Evolutionary conservation across 768 basidiomycete species (phyloP).

Genomic region (Mycena haematopus): DNA sequence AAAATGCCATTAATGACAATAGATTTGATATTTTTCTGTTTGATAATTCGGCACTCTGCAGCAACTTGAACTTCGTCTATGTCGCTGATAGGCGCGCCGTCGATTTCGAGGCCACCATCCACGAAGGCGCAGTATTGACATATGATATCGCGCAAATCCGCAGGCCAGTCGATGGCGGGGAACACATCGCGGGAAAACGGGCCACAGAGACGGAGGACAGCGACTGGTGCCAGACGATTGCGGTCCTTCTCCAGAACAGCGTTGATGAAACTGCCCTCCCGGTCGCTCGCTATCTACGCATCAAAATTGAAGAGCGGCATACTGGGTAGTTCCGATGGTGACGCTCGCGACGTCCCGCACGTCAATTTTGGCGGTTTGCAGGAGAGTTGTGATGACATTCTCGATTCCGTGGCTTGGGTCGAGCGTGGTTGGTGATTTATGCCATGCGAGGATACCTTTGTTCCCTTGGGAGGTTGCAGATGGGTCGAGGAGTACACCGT

Average conservation of each 20-base stretch:
- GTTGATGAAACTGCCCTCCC: conserved; percentile 47
- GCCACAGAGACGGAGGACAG: conserved; percentile 61
- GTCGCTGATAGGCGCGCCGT: conserved; percentile 51
- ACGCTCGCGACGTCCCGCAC: conserved; percentile 48
- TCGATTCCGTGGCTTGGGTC: too few species aligned
- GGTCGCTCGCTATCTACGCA: not conserved
- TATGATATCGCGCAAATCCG: conserved; percentile 44
- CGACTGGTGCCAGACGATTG: conserved; percentile 54
- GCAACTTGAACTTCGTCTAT: conserved; percentile 47
- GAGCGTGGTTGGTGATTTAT: conserved; percentile 57
- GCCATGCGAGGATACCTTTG: conserved; percentile 38
- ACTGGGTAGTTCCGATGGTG: conserved; percentile 59
- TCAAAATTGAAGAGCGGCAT: not conserved
- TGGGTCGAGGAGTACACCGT: conserved; percentile 35
- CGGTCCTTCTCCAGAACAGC: conserved; percentile 58
- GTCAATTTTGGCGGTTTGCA: too few species aligned
- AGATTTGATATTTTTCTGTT: conserved; percentile 33
- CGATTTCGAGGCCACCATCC: conserved; percentile 45
- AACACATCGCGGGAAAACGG: conserved; percentile 56
- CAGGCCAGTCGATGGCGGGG: conserved; percentile 62
- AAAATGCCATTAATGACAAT: conserved; percentile 57
- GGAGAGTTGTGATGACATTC: too few species aligned
- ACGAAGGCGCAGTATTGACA: conserved; percentile 43
- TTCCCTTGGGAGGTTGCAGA: conserved; percentile 27
- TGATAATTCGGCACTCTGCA: conserved; percentile 47